phyloP scores from a whole-genome alignment of 352 stramenopile genomes.

The Globisporangium megalacanthum region DNA sequence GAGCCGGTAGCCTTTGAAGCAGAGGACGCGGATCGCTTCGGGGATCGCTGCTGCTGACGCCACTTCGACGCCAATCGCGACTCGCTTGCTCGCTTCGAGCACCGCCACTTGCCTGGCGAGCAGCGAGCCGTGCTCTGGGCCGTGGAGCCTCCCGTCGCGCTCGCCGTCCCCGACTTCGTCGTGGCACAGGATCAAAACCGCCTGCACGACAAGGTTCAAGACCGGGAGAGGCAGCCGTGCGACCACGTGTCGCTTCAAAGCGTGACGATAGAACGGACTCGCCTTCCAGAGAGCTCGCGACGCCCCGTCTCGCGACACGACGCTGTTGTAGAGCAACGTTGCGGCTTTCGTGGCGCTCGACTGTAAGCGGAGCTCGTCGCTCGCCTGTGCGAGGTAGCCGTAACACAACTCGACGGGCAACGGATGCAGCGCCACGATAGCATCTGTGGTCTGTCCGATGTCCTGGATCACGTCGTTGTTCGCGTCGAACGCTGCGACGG shows the following conservation, averaged over 20 bases:
- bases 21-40: conserved; percentile 41
- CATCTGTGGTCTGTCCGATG: conserved; percentile 57
- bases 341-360: conserved; percentile 32
- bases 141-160: conserved; percentile 34
- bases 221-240: conserved; percentile 45
- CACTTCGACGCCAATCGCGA: conserved; percentile 60
- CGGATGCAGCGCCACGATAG: conserved; percentile 63
- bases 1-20: conserved; percentile 66
- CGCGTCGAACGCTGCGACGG: conserved; percentile 67
- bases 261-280: conserved; percentile 61
- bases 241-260: conserved; percentile 36
- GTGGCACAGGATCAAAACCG: conserved; percentile 50
- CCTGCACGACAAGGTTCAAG: conserved; percentile 41
- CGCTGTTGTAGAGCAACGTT: conserved; percentile 34
- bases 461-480: conserved; percentile 53
- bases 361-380: conserved; percentile 25
- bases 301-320: conserved; percentile 30
- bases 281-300: conserved; percentile 36
- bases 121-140: conserved; percentile 24
- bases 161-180: conserved; percentile 38
- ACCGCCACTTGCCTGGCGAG: conserved; percentile 29
- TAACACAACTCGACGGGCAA: conserved; percentile 61
- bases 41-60: conserved; percentile 40
- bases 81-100: conserved; percentile 38
- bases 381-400: conserved; percentile 59